Evolutionary conservation across 2,329 filamentous ascomycete genomes (phyloP), one percentile per base, ranked within the genome.

Genomic region (Zymoseptoria pseudotritici): DNA sequence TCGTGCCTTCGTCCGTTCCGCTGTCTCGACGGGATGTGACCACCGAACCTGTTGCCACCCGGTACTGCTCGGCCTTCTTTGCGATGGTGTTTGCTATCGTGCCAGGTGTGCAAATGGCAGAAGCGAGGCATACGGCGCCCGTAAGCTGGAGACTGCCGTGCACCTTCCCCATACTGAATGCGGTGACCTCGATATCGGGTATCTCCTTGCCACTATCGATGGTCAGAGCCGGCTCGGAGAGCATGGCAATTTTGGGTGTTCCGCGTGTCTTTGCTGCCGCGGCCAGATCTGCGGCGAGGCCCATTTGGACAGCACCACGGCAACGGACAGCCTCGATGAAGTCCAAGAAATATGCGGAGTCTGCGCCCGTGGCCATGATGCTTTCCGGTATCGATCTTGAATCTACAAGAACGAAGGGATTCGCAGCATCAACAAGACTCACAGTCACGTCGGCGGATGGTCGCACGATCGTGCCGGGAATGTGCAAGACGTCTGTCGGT

Each of bases 141-240:
- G 70, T 72, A n/a, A 72, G 64, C 54, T 73, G 71, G 53, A 73
- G 57, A 52, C 69, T 71, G 24, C 71, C 70, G 51, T 72, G 71
- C 29, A 69, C 66, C 46, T 70, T 71, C 8, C 70, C 70, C 71
- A 73, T 73, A 42, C 67, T 70, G 53, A 70, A 72, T 6, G 70
- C 68, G 9, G 64, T 59, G 7, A 69, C 67, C 36, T 65, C 59
- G 11, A 72, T 55, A 11, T 67, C 63, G 52, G 54, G 52, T 20
- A 51, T 11, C 10, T 51, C 50, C n/a, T 20, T 24, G 10, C 22
- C 50, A 51, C 22, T 11, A 4, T 42, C 56, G 56, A n/a, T 24
- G 51, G 56, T 7, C n/a, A 49, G 26, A 22, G 63, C 50, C 24
- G 70, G 58, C 42, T 56, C 26, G n/a, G 60, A 61, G 9, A 68